These are phyloP conservation scores for Thalia dealbata DNA, from an alignment of 176 grass and related monocot species.

Conservation along the genomic window DNA sequence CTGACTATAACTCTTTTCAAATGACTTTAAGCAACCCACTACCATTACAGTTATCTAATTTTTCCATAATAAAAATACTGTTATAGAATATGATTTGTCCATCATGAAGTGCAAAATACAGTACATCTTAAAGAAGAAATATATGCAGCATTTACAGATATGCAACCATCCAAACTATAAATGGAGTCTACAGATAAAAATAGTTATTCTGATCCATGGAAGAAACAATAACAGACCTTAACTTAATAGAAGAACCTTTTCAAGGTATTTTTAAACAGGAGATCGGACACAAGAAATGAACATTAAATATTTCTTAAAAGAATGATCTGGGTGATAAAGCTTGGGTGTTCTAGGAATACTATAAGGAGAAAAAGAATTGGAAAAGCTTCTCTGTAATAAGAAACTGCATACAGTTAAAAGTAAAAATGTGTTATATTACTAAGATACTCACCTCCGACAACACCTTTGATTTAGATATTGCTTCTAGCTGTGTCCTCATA, in stretches of 20 bases:
- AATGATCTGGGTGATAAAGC: background rate
- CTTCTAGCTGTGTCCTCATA: slow-evolving; percentile 3
- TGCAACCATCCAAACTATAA: no score
- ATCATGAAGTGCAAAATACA: no score
- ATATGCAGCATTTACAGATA: no score
- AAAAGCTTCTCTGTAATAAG: background rate
- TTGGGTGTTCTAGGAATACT: background rate
- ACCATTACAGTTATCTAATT: no score
- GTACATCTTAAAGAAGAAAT: no score
- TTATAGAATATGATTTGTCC: no score
- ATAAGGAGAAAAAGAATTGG: background rate
- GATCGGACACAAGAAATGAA: background rate
- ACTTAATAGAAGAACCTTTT: background rate
- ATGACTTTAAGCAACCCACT: no score
- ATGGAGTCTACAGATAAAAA: background rate
- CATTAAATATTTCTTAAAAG: background rate
- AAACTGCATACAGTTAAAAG: background rate
- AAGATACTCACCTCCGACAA: background rate
- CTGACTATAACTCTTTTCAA: no score
- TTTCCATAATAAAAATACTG: no score
- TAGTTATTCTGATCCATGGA: background rate
- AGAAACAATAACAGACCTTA: background rate
- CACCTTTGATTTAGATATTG: slow-evolving; percentile 4
- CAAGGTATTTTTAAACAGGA: background rate
- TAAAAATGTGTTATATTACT: background rate